phyloP scores from a whole-genome alignment of 2,329 filamentous ascomycete genomes.

The Ophiostoma ips region DNA sequence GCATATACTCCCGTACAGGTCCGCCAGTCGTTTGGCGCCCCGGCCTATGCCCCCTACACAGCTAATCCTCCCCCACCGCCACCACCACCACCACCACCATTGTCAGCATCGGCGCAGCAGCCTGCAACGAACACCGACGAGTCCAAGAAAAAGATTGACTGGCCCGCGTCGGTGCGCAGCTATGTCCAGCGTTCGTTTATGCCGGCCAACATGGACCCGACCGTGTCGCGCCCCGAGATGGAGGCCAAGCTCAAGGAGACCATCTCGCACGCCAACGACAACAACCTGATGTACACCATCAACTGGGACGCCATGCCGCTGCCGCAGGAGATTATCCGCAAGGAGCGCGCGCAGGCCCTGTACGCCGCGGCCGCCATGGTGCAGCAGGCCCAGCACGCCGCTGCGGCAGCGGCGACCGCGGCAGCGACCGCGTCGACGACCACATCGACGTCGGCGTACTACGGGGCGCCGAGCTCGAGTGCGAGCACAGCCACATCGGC shows the following conservation, averaged over 20 bases:
- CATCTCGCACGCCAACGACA: slow-evolving; percentile 70
- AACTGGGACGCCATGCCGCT: slow-evolving; percentile 77
- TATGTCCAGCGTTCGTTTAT: slow-evolving; percentile 88
- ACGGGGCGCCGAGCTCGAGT: background rate
- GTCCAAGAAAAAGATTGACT: slow-evolving; percentile 51
- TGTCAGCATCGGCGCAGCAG: background rate
- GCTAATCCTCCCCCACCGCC: slow-evolving; percentile 16
- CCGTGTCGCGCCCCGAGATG: slow-evolving; percentile 55
- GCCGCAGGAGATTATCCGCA: slow-evolving; percentile 69
- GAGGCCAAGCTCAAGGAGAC: slow-evolving; percentile 72
- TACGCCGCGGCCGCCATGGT: slow-evolving; percentile 7
- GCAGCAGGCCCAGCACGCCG: slow-evolving; percentile 2
- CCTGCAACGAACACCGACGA: background rate
- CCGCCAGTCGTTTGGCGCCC: slow-evolving; percentile 22
- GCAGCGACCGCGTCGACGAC: background rate
- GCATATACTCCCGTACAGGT: slow-evolving; percentile 32
- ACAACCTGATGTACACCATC: slow-evolving; percentile 53
- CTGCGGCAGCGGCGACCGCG: slow-evolving; percentile 7
- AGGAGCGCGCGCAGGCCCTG: slow-evolving; percentile 38
- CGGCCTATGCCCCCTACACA: slow-evolving; percentile 13
- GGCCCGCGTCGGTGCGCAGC: slow-evolving; percentile 66
- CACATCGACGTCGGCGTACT: background rate
- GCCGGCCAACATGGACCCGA: slow-evolving; percentile 50
- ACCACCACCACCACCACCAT: slow-evolving; percentile 2
- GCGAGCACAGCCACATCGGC: background rate